A percentile compares a stretch with the other conserved stretches of the same genome.
Conservation (phyloP, 768 basidiomycete species). For the Leccinum subtestaceum region DNA sequence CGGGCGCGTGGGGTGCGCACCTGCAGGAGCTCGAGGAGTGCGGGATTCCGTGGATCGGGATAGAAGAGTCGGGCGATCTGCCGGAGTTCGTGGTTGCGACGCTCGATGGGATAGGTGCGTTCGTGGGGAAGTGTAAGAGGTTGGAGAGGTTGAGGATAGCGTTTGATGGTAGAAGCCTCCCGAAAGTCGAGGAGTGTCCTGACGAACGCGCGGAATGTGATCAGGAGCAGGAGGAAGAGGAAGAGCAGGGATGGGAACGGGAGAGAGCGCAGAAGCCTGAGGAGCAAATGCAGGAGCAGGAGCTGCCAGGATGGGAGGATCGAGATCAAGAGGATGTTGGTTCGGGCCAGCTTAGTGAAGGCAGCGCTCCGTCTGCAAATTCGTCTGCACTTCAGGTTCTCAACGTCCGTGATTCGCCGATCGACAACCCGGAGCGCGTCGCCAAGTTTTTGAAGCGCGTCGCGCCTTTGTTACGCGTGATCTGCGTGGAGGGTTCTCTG, state of each 20-base stretch:
- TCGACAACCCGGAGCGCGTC: slow-evolving; percentile 24
- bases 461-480: slow-evolving; percentile 24
- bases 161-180: slow-evolving; percentile 23
- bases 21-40: slow-evolving; percentile 28
- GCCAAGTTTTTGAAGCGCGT: slow-evolving; percentile 25
- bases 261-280: background rate
- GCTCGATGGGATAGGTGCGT: slow-evolving; percentile 21
- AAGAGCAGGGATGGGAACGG: background rate
- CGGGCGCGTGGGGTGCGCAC: slow-evolving; percentile 25
- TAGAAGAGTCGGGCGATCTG: slow-evolving; percentile 13
- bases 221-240: background rate
- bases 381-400: slow-evolving; percentile 20
- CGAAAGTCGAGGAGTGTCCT: background rate
- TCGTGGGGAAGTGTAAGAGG: slow-evolving; percentile 18
- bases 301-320: background rate
- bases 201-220: background rate
- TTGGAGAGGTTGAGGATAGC: slow-evolving; percentile 21
- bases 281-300: background rate
- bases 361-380: background rate
- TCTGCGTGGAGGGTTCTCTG: slow-evolving; percentile 26
- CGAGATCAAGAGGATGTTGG: background rate
- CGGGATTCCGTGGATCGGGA: slow-evolving; percentile 27
- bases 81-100: slow-evolving; percentile 16
- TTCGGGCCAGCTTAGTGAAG: background rate
- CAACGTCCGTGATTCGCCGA: slow-evolving; percentile 29